These are phyloP conservation scores for Trametes sanguinea DNA, from an alignment of 768 basidiomycete species.

Conservation along the genomic window DNA sequence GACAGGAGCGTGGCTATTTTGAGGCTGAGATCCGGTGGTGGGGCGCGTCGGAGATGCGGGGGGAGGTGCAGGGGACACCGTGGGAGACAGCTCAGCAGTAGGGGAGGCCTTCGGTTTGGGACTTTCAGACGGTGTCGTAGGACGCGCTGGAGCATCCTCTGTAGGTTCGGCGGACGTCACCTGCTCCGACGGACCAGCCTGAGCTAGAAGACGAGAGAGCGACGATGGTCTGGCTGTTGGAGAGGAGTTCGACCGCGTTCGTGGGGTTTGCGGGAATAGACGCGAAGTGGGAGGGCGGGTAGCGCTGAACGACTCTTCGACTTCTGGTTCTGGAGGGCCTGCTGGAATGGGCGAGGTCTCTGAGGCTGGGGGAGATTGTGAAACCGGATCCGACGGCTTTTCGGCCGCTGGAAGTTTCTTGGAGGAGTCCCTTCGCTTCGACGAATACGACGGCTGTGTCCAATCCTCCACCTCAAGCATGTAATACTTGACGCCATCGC, in stretches of 20 bases:
- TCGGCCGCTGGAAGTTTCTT: slow-evolving; percentile 46
- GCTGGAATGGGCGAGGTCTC: slow-evolving; percentile 49
- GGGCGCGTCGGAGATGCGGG: slow-evolving; percentile 14
- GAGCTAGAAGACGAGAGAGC: slow-evolving; percentile 75
- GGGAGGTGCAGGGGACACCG: slow-evolving; percentile 9
- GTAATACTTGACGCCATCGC: slow-evolving; percentile 89
- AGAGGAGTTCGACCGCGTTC: slow-evolving; percentile 66
- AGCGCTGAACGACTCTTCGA: slow-evolving; percentile 70
- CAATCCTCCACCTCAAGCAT: slow-evolving; percentile 94
- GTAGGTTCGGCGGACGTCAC: slow-evolving; percentile 40
- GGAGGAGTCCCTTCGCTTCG: slow-evolving; percentile 57
- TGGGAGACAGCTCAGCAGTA: slow-evolving; percentile 2
- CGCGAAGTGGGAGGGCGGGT: slow-evolving; percentile 69
- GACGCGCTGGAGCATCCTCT: slow-evolving; percentile 24
- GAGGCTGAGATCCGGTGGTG: slow-evolving; percentile 30
- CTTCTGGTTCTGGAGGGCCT: slow-evolving; percentile 68
- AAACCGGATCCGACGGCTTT: slow-evolving; percentile 6
- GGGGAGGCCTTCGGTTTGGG: slow-evolving; percentile 2
- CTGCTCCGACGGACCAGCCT: slow-evolving; percentile 44
- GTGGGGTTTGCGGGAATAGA: slow-evolving; percentile 66
- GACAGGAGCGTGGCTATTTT: slow-evolving; percentile 25
- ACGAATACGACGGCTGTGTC: slow-evolving; percentile 69
- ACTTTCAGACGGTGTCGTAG: slow-evolving; percentile 6
- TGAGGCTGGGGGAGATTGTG: slow-evolving; percentile 20
- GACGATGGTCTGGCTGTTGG: slow-evolving; percentile 76